These are phyloP conservation scores for Debaryomycetaceae sp. DNA, from an alignment of 1,139 yeast species.

Conservation along the genomic window DNA sequence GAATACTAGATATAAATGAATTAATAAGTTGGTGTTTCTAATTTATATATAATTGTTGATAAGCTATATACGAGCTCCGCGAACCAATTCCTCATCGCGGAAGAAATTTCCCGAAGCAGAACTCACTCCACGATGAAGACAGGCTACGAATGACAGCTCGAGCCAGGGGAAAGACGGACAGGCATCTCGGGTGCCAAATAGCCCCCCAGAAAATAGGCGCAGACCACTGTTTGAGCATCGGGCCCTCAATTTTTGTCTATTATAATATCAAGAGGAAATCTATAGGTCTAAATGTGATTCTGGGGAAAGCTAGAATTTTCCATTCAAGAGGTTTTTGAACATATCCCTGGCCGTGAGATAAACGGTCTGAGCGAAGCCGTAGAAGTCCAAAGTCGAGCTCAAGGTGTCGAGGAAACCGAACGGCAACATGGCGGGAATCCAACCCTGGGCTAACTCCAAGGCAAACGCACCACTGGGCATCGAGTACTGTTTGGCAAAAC, in stretches of 20 bases:
- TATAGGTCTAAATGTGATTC: background rate
- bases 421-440: constrained; percentile 98
- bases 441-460: constrained; percentile 94
- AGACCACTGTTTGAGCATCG: too few relatives aligned
- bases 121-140: too few relatives aligned
- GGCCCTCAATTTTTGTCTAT: too few relatives aligned
- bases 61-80: background rate
- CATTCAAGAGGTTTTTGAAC: constrained; percentile 60
- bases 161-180: too few relatives aligned
- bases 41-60: background rate
- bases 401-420: constrained; percentile 85
- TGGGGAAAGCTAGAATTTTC: constrained; percentile 50
- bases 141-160: too few relatives aligned
- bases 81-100: background rate
- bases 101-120: background rate
- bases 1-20: too few relatives aligned
- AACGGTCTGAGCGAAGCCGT: constrained; percentile 64
- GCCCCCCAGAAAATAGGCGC: too few relatives aligned
- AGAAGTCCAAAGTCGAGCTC: constrained; percentile 75
- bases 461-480: constrained; percentile 86
- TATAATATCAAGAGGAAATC: too few relatives aligned
- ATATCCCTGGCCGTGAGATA: constrained; percentile 76
- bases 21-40: background rate
- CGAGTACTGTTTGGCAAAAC: constrained; percentile 74
- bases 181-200: too few relatives aligned